Evolutionary conservation across 2,329 filamentous ascomycete species (phyloP), one percentile per base, ranked within the genome.

Genomic region (Colletotrichum gloeosporioides): DNA sequence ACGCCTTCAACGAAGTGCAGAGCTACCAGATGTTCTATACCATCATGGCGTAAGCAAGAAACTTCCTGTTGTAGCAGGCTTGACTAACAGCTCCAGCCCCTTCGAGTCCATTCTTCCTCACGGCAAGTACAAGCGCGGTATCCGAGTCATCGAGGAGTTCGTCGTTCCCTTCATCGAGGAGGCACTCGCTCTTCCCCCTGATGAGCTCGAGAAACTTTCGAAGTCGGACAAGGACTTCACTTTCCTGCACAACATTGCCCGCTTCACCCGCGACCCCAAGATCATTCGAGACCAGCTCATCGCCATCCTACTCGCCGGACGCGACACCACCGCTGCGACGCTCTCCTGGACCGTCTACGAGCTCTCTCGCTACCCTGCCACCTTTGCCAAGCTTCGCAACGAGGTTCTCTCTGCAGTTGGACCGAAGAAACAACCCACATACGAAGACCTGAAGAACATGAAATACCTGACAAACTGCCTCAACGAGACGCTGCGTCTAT

Each of bases 261-360:
- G 89, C 16, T 93, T 92, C 83, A 96, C 94, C 0, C 90, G 93
- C 15, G 87, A 90, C 71, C 85, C 86, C 1, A 88, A 88, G 44
- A 88, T 93, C 13, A 89, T 96, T 34, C 92, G 95, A n/a, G 94
- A 96, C 83, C 94, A 96, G 82, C 88, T 96, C 57, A 91, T 95
- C 64, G 92, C 92, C 10, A 89, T 96, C 13, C 89, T 96, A 31
- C 87, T 92, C 55, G 89, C 89, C 1, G 89, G 88, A 1, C 86
- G 90, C n/a, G 90, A 92, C 78, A 91, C 89, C 2, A 91, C 89
- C 0, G 89, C 88, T 3, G 84, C 83, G 12, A 83, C 90, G 4
- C 82, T 92, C 3, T 86, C 87, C 12, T 90, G 88, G 87, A 80
- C 86, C 18, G 86, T 90, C 68, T 84, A 85, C 75, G 81, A 82